Evolutionary conservation across 345 rosid genomes (phyloP).

Genomic region (Eucalyptus regnans): DNA sequence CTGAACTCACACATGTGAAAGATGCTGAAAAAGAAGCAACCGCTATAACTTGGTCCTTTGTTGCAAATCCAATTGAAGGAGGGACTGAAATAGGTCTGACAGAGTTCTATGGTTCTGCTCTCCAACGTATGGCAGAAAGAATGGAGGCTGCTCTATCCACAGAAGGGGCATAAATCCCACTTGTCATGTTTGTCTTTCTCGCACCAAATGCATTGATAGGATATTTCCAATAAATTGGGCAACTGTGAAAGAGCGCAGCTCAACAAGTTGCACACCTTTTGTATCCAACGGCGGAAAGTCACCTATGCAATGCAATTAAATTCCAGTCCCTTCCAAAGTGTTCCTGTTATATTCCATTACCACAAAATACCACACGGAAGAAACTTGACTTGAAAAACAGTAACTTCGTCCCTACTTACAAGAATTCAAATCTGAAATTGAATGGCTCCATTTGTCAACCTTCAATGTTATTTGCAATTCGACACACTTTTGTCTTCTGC

Average conservation of each 20-base stretch:
- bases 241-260: not conserved
- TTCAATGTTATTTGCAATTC: not conserved
- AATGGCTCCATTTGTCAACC: not conserved
- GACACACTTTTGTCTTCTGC: not conserved
- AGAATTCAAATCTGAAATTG: not conserved
- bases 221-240: not conserved
- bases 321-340: not conserved
- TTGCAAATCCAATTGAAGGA: not conserved
- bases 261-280: not conserved
- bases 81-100: not conserved
- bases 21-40: not conserved
- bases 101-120: not conserved
- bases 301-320: not conserved
- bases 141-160: not conserved
- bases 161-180: not conserved
- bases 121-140: not conserved
- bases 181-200: not conserved
- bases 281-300: not conserved
- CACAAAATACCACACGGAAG: not conserved
- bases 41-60: not conserved
- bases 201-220: not conserved
- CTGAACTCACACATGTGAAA: slow-evolving; percentile 7
- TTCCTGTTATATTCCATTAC: not conserved
- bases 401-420: not conserved
- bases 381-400: not conserved